These are phyloP conservation scores for Inonotus hispidus DNA, from an alignment of 1,284 basidiomycete genomes.

Conservation along the genomic window DNA sequence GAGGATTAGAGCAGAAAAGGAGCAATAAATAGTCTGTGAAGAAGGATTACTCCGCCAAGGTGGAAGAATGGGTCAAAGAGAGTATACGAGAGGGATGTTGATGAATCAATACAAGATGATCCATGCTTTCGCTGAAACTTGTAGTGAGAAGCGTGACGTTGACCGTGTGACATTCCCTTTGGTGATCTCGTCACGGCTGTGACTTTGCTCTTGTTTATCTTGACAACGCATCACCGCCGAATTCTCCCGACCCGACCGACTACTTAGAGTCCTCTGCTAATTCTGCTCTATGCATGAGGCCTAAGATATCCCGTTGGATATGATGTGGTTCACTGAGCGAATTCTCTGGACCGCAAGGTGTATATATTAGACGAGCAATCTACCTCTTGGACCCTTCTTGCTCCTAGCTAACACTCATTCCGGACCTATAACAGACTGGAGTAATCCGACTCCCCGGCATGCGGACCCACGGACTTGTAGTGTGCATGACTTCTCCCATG, in stretches of 20 bases:
- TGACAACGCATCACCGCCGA: background rate
- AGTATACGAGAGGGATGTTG: background rate
- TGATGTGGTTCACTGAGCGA: too few relatives aligned
- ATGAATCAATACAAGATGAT: constrained; percentile 1
- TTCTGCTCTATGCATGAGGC: too few relatives aligned
- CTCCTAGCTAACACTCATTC: too few relatives aligned
- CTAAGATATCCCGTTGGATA: too few relatives aligned
- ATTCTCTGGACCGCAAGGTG: too few relatives aligned
- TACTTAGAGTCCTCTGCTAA: too few relatives aligned
- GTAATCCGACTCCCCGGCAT: too few relatives aligned
- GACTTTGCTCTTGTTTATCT: background rate
- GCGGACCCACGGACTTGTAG: too few relatives aligned
- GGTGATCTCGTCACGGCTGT: background rate
- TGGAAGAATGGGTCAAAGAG: background rate
- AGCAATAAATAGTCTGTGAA: background rate
- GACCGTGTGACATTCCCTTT: background rate
- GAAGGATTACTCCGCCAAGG: background rate
- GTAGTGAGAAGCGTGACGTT: background rate
- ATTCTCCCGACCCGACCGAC: background rate
- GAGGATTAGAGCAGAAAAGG: background rate
- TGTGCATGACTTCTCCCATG: too few relatives aligned
- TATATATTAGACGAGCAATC: too few relatives aligned
- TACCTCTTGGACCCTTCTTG: too few relatives aligned
- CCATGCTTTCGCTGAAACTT: background rate
- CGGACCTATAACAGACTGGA: too few relatives aligned